These are phyloP conservation scores for Hawksworthiomyces lignivorus DNA, from an alignment of 2,329 filamentous ascomycete genomes.

Conservation along the genomic window DNA sequence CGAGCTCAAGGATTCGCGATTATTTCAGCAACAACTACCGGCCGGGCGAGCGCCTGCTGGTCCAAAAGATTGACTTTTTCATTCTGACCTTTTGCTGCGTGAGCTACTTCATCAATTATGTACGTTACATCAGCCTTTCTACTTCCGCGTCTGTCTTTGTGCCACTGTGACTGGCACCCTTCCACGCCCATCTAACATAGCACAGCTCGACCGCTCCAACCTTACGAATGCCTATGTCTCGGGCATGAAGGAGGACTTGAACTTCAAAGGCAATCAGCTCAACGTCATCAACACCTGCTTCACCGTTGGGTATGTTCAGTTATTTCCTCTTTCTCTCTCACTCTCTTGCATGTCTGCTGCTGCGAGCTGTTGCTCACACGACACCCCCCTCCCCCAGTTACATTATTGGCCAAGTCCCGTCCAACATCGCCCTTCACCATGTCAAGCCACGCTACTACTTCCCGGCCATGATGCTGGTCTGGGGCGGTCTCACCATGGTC, in stretches of 20 bases:
- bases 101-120: slow-evolving; percentile 48
- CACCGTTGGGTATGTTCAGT: slow-evolving; percentile 31
- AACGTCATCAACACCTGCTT: slow-evolving; percentile 48
- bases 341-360: not conserved
- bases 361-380: not conserved
- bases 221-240: slow-evolving; percentile 48
- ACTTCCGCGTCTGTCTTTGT: too few relatives aligned
- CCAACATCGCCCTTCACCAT: slow-evolving; percentile 55
- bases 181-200: not conserved
- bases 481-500: slow-evolving; percentile 57
- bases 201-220: slow-evolving; percentile 41
- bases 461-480: slow-evolving; percentile 54
- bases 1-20: slow-evolving; percentile 10
- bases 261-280: slow-evolving; percentile 39
- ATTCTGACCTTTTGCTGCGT: slow-evolving; percentile 57
- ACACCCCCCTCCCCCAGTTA: slow-evolving; percentile 20
- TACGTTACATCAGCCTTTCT: too few relatives aligned
- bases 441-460: slow-evolving; percentile 57
- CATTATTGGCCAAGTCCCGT: slow-evolving; percentile 51
- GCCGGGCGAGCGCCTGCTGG: slow-evolving; percentile 22
- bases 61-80: slow-evolving; percentile 44
- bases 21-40: slow-evolving; percentile 13
- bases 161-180: not conserved
- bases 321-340: not conserved
- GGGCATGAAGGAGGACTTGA: slow-evolving; percentile 44